phyloP scores from a whole-genome alignment of 805 yeast species.

The Candida tammaniensis region DNA sequence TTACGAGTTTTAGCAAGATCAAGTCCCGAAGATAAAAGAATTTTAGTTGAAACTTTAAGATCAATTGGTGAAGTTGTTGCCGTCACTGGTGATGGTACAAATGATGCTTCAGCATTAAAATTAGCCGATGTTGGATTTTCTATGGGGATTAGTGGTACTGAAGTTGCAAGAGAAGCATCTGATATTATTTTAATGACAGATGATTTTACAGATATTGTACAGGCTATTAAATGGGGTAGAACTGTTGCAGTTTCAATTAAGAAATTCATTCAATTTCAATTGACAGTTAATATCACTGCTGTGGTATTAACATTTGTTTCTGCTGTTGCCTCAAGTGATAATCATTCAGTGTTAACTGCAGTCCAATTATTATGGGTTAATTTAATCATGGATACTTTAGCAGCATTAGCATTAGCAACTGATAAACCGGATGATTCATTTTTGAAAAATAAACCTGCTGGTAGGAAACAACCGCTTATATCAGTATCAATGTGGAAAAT shows the following conservation, averaged over 20 bases:
- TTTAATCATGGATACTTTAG: conserved; percentile 96
- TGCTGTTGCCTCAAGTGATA: conserved; percentile 79
- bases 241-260: conserved; percentile 93
- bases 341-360: conserved; percentile 88
- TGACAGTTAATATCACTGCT: conserved; percentile 97
- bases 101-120: conserved; percentile 96
- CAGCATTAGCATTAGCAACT: conserved; percentile 96
- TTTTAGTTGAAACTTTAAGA: conserved; percentile 78
- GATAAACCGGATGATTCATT: conserved; percentile 90
- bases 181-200: conserved; percentile 92
- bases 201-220: conserved; percentile 90
- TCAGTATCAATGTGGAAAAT: conserved; percentile 97
- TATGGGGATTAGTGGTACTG: conserved; percentile 98
- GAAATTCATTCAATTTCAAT: conserved; percentile 93
- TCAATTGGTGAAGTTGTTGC: conserved; percentile 91
- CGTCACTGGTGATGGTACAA: conserved; percentile 98
- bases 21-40: conserved; percentile 91
- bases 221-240: conserved; percentile 98
- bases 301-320: conserved; percentile 89
- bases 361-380: conserved; percentile 98
- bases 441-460: conserved; percentile 78
- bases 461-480: conserved; percentile 75
- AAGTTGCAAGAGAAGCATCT: conserved; percentile 97
- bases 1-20: conserved; percentile 89
- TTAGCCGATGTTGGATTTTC: conserved; percentile 98